Evolutionary conservation across 257 asterid species (phyloP).

Genomic region (Pogostemon cablin): DNA sequence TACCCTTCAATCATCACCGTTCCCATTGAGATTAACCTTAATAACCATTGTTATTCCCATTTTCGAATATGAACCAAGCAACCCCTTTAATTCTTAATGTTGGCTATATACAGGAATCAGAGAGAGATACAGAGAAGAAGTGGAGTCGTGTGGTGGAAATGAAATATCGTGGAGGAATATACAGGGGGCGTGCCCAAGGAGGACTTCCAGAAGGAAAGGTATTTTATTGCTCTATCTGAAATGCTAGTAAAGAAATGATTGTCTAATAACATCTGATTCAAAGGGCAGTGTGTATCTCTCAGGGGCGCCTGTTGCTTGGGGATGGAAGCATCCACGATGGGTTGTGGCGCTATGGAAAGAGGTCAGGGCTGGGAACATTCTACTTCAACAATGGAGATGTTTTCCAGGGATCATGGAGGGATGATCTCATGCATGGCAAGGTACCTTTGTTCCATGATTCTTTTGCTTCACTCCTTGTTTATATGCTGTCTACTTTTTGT

Average conservation of each 20-base stretch:
- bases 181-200: conserved; percentile 87
- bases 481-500: background rate
- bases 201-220: conserved; percentile 99
- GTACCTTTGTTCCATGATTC: conserved; percentile 41
- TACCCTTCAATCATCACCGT: no score
- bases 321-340: conserved; percentile 95
- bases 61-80: no score
- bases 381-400: conserved; percentile 89
- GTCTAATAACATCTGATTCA: conserved; percentile 16
- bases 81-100: conserved; percentile 11
- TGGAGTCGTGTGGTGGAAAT: conserved; percentile 87
- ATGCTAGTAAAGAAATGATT: conserved; percentile 26
- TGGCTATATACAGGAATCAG: conserved; percentile 72
- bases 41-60: no score
- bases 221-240: conserved; percentile 31
- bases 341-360: conserved; percentile 94
- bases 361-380: conserved; percentile 86
- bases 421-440: conserved; percentile 98
- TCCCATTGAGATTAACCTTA: no score
- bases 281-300: conserved; percentile 29
- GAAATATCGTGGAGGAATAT: conserved; percentile 88
- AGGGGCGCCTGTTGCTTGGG: conserved; percentile 84
- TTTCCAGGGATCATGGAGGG: conserved; percentile 97
- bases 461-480: conserved; percentile 13
- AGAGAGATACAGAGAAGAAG: conserved; percentile 79